These are phyloP conservation scores for Botrytis deweyae DNA, from an alignment of 2,329 filamentous ascomycete species.

Conservation along the genomic window DNA sequence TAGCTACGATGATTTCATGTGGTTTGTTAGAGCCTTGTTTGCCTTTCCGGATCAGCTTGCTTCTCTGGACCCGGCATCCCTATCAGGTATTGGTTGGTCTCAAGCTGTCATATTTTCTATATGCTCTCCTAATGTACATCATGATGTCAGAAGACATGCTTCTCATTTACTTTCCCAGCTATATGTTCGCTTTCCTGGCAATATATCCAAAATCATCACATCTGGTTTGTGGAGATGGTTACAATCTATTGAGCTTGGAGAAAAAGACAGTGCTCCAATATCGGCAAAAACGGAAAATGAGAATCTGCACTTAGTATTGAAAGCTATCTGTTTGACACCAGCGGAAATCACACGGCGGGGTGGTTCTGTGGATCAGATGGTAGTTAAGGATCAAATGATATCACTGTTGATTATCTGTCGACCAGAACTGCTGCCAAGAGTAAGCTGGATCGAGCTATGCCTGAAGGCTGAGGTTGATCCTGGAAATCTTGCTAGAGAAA, in stretches of 20 bases:
- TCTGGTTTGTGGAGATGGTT: slow-evolving; percentile 80
- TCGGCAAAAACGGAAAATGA: slow-evolving; percentile 63
- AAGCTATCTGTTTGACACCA: slow-evolving; percentile 61
- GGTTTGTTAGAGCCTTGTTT: slow-evolving; percentile 70
- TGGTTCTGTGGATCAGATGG: slow-evolving; percentile 46
- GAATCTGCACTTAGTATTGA: slow-evolving; percentile 61
- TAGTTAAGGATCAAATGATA: slow-evolving; percentile 69
- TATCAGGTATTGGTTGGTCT: slow-evolving; percentile 71
- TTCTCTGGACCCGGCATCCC: slow-evolving; percentile 46
- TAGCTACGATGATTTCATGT: slow-evolving; percentile 71
- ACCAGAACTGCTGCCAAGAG: slow-evolving; percentile 70
- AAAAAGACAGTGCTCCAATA: slow-evolving; percentile 73
- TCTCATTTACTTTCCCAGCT: slow-evolving; percentile 60
- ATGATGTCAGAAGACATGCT: slow-evolving; percentile 63
- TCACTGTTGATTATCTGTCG: slow-evolving; percentile 76
- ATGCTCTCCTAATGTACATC: slow-evolving; percentile 59
- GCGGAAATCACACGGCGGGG: slow-evolving; percentile 50
- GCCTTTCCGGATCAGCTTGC: slow-evolving; percentile 56
- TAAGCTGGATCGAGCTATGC: slow-evolving; percentile 87
- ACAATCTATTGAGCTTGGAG: slow-evolving; percentile 61
- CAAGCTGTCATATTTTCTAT: slow-evolving; percentile 81
- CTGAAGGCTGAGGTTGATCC: slow-evolving; percentile 80
- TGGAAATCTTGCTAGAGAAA: slow-evolving; percentile 67
- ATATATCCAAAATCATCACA: slow-evolving; percentile 63
- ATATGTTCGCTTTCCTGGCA: slow-evolving; percentile 59